A percentile compares a stretch with the other conserved stretches of the same genome.
phyloP scores from a whole-genome alignment of 768 basidiomycete species.

The Chiua virens region DNA sequence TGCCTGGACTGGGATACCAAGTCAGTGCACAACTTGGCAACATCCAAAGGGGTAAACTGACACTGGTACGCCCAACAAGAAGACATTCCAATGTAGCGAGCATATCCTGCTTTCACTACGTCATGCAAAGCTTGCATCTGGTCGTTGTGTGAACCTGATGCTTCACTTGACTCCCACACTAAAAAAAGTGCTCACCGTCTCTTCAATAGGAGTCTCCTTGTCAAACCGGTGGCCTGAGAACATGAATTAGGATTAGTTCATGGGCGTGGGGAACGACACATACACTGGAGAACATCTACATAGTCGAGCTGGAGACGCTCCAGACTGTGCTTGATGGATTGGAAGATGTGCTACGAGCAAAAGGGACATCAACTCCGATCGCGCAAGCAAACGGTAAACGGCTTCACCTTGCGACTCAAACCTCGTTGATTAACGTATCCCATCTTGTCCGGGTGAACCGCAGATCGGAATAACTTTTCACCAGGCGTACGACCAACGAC shows the following conservation, averaged over 20 bases:
- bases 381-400: slow-evolving; percentile 37
- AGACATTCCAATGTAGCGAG: slow-evolving; percentile 46
- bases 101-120: slow-evolving; percentile 48
- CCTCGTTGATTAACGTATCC: slow-evolving; percentile 52
- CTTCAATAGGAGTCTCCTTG: slow-evolving; percentile 48
- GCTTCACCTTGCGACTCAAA: slow-evolving; percentile 37
- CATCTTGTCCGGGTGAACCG: slow-evolving; percentile 30
- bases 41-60: slow-evolving; percentile 10
- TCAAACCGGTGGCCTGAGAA: slow-evolving; percentile 50
- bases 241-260: neutral
- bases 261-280: neutral
- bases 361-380: neutral
- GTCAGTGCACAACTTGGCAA: neutral
- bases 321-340: slow-evolving; percentile 44
- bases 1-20: slow-evolving; percentile 31
- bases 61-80: slow-evolving; percentile 44
- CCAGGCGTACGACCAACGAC: slow-evolving; percentile 24
- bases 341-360: slow-evolving; percentile 49
- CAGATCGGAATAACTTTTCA: slow-evolving; percentile 9
- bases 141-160: neutral
- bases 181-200: slow-evolving; percentile 29
- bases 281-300: slow-evolving; percentile 58
- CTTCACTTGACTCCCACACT: neutral
- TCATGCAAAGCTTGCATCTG: slow-evolving; percentile 52
- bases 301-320: slow-evolving; percentile 49